phyloP scores from a whole-genome alignment of 2,329 filamentous ascomycete species.

The Monilinia fructigena region DNA sequence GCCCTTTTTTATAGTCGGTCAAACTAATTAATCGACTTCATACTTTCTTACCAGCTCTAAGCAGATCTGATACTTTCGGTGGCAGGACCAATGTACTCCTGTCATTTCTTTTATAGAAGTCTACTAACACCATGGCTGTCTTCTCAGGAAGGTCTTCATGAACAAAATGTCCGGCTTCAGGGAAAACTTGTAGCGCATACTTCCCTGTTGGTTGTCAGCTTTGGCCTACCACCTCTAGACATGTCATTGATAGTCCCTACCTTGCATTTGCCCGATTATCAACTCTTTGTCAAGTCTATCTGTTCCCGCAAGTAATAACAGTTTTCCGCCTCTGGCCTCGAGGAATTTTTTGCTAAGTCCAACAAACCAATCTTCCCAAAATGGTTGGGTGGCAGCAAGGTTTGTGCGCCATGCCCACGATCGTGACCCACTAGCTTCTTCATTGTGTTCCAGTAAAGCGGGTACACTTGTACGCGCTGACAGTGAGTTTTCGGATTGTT shows the following conservation, averaged over 20 bases:
- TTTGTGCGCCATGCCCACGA: conserved; percentile 83
- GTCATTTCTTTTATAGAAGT: conserved; percentile 92
- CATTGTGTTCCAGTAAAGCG: conserved; percentile 61
- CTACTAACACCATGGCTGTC: conserved; percentile 78
- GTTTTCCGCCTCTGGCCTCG: conserved; percentile 74
- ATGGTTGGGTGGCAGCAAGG: conserved; percentile 77
- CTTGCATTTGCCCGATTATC: conserved; percentile 97
- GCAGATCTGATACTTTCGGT: conserved; percentile 80
- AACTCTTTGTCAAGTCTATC: conserved; percentile 87
- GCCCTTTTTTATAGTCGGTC: neutral
- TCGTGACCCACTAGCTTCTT: conserved; percentile 37
- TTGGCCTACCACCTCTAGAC: neutral
- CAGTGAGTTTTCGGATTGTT: conserved; percentile 78
- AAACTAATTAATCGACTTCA: conserved; percentile 20
- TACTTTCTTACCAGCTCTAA: conserved; percentile 61
- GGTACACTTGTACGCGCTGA: conserved; percentile 90
- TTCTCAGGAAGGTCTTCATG: conserved; percentile 94
- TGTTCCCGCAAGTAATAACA: conserved; percentile 82
- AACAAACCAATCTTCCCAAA: conserved; percentile 92
- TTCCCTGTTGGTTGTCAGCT: conserved; percentile 58
- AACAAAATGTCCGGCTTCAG: conserved; percentile 93
- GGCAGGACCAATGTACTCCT: conserved; percentile 80
- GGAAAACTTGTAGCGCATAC: conserved; percentile 92
- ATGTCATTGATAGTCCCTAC: conserved; percentile 46
- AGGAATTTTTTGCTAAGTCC: conserved; percentile 89